Base-by-base conservation (phyloP, 116 monocot genomes). In the Dioscorea cayenensis region DNA sequence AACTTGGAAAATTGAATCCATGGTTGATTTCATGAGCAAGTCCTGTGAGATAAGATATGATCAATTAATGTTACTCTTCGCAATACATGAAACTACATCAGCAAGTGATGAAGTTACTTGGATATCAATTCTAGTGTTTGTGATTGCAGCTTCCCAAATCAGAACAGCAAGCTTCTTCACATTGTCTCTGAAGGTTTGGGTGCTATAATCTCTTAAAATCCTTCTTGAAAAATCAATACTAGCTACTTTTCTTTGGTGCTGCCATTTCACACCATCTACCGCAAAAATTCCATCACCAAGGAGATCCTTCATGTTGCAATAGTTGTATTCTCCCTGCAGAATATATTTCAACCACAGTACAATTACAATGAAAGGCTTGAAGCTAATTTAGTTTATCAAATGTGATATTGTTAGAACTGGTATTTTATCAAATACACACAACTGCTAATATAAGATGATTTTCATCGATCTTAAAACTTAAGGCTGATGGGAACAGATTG, bases 1-100 rank as follows among this genome's bases (percentile, higher is more conserved):
- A 8, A 90, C 68, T 65, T 77, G 68, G 49, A 83, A 83, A 60
- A 90, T 90, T 6, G 90, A 90, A 43, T 90, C 90, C 59, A 90
- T 20, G 1, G 90, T 85, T 28, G 80, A 63, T 61, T 77, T 81
- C 90, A 86, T 73, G 28, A 89, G 63, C 43, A 79, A 43, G 3
- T 79, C 90, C 83, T 86, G 22, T 20, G 21, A 62, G 23, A 0
- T 23, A 12, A 43, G 62, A 62, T 7, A 21, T 22, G 18, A 62
- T 23, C 2, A n/a, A n/a, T n/a, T n/a, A 62, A n/a, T 10, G 60
- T 62, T 55, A 9, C 3, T 55, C 16, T 55, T 29, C 29, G 29
- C 16, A 19, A 4, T 29, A 28, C 38, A 49, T 49, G 66, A 29
- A 66, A 18, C 38, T 43, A 8, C n/a, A 49, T 21, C 25, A 14